A percentile compares a stretch with the other conserved stretches of the same genome.
These are phyloP conservation scores for Hanseniaspora hatyaiensis DNA, from an alignment of 805 yeast genomes.

Conservation along the genomic window DNA sequence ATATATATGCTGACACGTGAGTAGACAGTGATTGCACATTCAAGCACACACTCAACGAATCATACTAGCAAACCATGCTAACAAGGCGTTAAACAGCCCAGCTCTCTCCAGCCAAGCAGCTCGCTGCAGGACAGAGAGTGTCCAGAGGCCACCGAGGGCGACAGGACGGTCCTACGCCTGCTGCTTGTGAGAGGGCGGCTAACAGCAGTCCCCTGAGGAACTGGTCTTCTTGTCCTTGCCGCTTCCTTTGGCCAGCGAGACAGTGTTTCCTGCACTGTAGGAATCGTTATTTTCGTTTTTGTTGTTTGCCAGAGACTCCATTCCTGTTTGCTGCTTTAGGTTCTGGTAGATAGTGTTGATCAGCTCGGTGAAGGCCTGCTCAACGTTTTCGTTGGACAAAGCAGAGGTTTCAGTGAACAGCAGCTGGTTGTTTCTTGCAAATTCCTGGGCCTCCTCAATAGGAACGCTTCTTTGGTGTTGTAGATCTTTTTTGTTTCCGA, in stretches of 20 bases:
- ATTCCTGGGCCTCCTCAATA: slow-evolving; percentile 91
- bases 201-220: slow-evolving; percentile 12
- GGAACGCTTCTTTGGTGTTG: slow-evolving; percentile 92
- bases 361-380: slow-evolving; percentile 83
- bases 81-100: no score
- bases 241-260: slow-evolving; percentile 6
- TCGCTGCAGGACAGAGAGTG: no score
- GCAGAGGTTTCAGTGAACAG: slow-evolving; percentile 95
- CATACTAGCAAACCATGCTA: no score
- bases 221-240: slow-evolving; percentile 1
- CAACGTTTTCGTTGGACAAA: slow-evolving; percentile 86
- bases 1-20: no score
- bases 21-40: no score
- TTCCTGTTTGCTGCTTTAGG: slow-evolving; percentile 11
- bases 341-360: slow-evolving; percentile 66
- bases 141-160: no score
- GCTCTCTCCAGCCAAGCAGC: no score
- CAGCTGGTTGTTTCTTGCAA: slow-evolving; percentile 83
- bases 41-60: no score
- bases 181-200: background rate
- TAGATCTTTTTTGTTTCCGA: slow-evolving; percentile 84
- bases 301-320: slow-evolving; percentile 6
- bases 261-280: slow-evolving; percentile 5
- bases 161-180: no score
- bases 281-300: background rate